Evolutionary conservation across 2,329 filamentous ascomycete species (phyloP).

Genomic region (Pseudogymnoascus sp.): DNA sequence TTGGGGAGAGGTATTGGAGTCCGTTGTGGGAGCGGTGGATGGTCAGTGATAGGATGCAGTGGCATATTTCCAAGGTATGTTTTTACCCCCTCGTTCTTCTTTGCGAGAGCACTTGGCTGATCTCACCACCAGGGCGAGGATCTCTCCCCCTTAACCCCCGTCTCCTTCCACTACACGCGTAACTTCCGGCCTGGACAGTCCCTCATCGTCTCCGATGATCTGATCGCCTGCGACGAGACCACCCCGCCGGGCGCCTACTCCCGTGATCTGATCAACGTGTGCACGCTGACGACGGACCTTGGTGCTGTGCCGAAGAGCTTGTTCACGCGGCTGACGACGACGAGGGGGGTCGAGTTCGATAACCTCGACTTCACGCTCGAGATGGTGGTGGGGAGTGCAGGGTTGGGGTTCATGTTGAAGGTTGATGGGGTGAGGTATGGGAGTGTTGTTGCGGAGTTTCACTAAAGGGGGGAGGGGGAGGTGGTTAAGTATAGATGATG

Average conservation of each 20-base stretch:
- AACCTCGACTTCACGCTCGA: conserved; percentile 75
- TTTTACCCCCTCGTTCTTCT: not conserved
- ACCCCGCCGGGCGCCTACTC: conserved; percentile 53
- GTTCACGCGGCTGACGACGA: conserved; percentile 70
- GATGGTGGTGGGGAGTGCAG: conserved; percentile 74
- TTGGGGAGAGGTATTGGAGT: conserved; percentile 69
- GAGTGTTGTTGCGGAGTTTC: conserved; percentile 69
- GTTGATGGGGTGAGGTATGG: conserved; percentile 73
- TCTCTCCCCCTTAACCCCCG: conserved; percentile 63
- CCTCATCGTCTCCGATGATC: conserved; percentile 68
- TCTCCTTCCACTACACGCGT: conserved; percentile 77
- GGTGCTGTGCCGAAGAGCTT: conserved; percentile 64
- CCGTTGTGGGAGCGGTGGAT: conserved; percentile 76
- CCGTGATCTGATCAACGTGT: conserved; percentile 60
- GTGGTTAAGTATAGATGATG: not conserved
- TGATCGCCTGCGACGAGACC: conserved; percentile 68
- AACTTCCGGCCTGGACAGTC: conserved; percentile 74
- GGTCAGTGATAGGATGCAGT: conserved; percentile 76
- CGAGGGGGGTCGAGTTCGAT: conserved; percentile 70
- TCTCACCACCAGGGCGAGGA: conserved; percentile 51
- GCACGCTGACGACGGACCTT: conserved; percentile 72
- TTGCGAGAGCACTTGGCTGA: conserved; percentile 9
- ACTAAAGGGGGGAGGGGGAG: conserved; percentile 34
- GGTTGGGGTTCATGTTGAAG: conserved; percentile 67
- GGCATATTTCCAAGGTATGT: conserved; percentile 70